Base-by-base conservation (phyloP, 345 rosid genomes). In the Turritis glabra region DNA sequence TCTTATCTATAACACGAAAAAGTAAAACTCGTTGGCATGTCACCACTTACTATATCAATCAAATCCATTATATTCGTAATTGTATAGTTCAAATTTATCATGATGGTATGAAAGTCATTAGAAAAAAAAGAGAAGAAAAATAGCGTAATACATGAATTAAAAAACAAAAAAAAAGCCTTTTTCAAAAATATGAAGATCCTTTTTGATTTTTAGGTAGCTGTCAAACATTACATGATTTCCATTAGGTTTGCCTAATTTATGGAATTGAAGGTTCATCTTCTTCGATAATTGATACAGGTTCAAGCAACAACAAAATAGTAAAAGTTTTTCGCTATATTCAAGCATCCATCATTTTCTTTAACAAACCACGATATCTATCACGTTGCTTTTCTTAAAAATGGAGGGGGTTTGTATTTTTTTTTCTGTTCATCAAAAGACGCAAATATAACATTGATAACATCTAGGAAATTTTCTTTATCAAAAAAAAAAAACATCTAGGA, bases 211-310 rank as follows among this genome's bases (percentile, higher is more conserved):
- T 67, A 67, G 69, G 79, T 75, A 59, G 46, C 50, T 67, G 74
- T 75, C 74, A 67, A 67, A 67, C 47, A 40, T 21, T 29, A 59
- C 79, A 75, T 59, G 47, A 67, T 75, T 75, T 59, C 21, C 8
- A 67, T 59, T 75, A 69, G 71, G 79, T 76, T 61, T 53, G 70
- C 75, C 75, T 62, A 76, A 76, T 69, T 41, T 60, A 21, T 22
- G 75, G 57, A 52, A 52, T 32, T 53, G 55, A 69, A 68, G 8
- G 29, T 68, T 8, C 50, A 68, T 61, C 64, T 40, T 67, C 46
- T n/a, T n/a, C n/a, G n/a, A n/a, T n/a, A n/a, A n/a, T n/a, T 57
- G 67, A 66, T 26, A 74, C 44, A 57, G 18, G 15, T 51, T 75
- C 35, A 67, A 67, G 62, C 67, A 74, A 35, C 52, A 67, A 17